These are phyloP conservation scores for Aspergillus intermedius DNA, from an alignment of 2,329 filamentous ascomycete species.

Conservation along the genomic window DNA sequence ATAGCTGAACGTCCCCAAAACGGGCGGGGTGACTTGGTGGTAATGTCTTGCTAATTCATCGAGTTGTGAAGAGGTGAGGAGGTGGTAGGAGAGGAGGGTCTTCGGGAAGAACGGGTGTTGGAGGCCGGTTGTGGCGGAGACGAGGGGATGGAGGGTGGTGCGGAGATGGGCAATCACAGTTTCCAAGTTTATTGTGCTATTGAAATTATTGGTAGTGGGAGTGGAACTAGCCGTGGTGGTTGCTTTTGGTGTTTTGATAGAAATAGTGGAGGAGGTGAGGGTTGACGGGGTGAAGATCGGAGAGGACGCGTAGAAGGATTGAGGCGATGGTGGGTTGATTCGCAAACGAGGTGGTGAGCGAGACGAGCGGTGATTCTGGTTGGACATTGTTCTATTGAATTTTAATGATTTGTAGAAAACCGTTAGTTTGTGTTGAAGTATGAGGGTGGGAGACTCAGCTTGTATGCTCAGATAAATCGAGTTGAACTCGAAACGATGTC, in stretches of 20 bases:
- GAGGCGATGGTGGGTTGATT: slow-evolving; percentile 2
- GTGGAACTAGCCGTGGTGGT: neutral
- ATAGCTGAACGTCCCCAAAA: slow-evolving; percentile 26
- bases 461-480: too few relatives aligned
- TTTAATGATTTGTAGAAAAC: too few relatives aligned
- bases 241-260: neutral
- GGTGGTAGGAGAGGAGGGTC: slow-evolving; percentile 33
- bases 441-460: too few relatives aligned
- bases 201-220: neutral
- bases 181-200: neutral
- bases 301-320: neutral
- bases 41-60: slow-evolving; percentile 38
- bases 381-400: too few relatives aligned
- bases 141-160: slow-evolving; percentile 28
- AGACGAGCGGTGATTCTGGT: neutral
- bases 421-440: too few relatives aligned
- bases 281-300: neutral
- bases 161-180: slow-evolving; percentile 16
- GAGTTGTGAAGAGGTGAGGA: slow-evolving; percentile 35
- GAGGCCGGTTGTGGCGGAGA: slow-evolving; percentile 30
- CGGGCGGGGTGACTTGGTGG: slow-evolving; percentile 36
- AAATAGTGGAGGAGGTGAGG: neutral
- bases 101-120: slow-evolving; percentile 34
- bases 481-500: too few relatives aligned
- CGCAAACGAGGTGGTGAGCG: neutral